A percentile compares a stretch with the other conserved stretches of the same genome.
Conservation (phyloP, 139 green algal species). For the Helicosporidium sp. region DNA sequence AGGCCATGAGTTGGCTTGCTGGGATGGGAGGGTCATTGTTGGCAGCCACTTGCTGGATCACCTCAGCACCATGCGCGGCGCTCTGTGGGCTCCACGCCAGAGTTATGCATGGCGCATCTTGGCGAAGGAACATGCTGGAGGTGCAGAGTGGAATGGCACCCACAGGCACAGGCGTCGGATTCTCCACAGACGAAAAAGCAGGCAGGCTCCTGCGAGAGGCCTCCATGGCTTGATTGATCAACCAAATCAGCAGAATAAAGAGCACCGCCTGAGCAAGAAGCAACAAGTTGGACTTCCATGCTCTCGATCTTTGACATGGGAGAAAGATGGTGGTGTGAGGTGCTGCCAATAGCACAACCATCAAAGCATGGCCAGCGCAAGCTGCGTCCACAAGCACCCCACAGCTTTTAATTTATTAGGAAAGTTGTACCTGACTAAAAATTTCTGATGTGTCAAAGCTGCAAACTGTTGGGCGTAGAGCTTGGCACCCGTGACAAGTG, state of each 20-base stretch:
- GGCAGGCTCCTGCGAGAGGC: conserved; percentile 9
- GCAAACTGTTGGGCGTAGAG: conserved; percentile 12
- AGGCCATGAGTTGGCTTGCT: conserved; percentile 3
- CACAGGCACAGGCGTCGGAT: background rate
- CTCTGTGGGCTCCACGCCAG: background rate
- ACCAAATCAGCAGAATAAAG: conserved; percentile 27
- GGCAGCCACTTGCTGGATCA: background rate
- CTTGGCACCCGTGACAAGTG: background rate
- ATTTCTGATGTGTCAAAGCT: conserved; percentile 6
- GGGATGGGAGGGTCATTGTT: conserved; percentile 17
- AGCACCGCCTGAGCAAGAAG: conserved; percentile 21
- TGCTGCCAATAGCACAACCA: too few relatives aligned
- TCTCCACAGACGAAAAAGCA: background rate
- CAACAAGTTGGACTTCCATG: conserved; percentile 27
- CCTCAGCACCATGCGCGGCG: background rate
- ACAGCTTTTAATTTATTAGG: too few relatives aligned
- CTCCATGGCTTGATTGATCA: conserved; percentile 11
- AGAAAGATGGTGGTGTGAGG: too few relatives aligned
- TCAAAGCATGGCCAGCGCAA: too few relatives aligned
- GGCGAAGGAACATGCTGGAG: conserved; percentile 20
- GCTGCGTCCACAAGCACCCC: too few relatives aligned
- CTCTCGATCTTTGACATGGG: too few relatives aligned
- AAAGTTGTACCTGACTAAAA: conserved; percentile 14
- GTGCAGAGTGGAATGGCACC: conserved; percentile 17
- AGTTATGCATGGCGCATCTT: conserved; percentile 16